Evolutionary conservation across 2,329 filamentous ascomycete species (phyloP).

Genomic region (Cercospora sp.): DNA sequence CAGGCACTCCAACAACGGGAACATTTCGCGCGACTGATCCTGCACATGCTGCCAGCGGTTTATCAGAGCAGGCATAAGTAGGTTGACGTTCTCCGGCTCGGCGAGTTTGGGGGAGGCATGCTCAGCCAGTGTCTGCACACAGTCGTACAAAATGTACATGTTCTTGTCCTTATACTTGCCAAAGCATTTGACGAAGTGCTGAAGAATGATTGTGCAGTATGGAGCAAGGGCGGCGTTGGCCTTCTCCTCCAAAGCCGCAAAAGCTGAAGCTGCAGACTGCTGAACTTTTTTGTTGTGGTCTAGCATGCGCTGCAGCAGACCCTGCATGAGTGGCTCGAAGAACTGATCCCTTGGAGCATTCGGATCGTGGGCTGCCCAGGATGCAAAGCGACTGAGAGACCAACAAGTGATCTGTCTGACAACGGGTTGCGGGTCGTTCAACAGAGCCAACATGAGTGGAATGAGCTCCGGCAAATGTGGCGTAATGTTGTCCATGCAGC

Average conservation of each 20-base stretch:
- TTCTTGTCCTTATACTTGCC: slow-evolving; percentile 96
- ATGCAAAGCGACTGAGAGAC: slow-evolving; percentile 90
- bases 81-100: slow-evolving; percentile 74
- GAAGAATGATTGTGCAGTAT: slow-evolving; percentile 86
- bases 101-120: slow-evolving; percentile 80
- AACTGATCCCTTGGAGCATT: slow-evolving; percentile 70
- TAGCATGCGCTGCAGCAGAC: slow-evolving; percentile 89
- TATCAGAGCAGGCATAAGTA: slow-evolving; percentile 91
- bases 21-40: slow-evolving; percentile 89
- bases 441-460: slow-evolving; percentile 81
- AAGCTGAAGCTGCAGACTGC: slow-evolving; percentile 91
- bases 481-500: slow-evolving; percentile 84
- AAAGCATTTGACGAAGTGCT: slow-evolving; percentile 91
- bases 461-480: slow-evolving; percentile 89
- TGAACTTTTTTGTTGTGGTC: slow-evolving; percentile 98
- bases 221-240: slow-evolving; percentile 77
- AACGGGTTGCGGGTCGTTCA: slow-evolving; percentile 83
- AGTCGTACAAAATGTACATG: slow-evolving; percentile 98
- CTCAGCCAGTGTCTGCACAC: slow-evolving; percentile 93
- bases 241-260: slow-evolving; percentile 94
- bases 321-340: slow-evolving; percentile 97
- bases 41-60: slow-evolving; percentile 81
- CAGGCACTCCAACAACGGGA: slow-evolving; percentile 92
- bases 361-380: slow-evolving; percentile 80
- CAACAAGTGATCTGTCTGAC: slow-evolving; percentile 97